phyloP scores from a whole-genome alignment of 176 grass and related monocot genomes.

The Aegilops sharonensis region DNA sequence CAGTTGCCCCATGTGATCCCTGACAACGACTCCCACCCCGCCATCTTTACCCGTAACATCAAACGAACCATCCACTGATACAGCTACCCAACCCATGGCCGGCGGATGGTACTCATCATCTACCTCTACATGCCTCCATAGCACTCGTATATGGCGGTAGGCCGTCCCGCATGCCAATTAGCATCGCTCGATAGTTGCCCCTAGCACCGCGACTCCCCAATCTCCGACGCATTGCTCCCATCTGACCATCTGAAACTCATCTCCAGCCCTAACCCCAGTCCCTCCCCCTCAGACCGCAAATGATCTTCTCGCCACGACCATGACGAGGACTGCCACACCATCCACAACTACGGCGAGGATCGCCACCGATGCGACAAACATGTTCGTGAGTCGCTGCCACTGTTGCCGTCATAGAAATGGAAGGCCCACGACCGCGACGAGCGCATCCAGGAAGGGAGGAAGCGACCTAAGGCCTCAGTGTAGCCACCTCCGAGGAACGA shows the following conservation, averaged over 20 bases:
- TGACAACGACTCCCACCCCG: too few relatives aligned
- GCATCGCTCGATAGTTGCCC: background rate
- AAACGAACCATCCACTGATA: too few relatives aligned
- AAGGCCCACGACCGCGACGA: conserved; percentile 37
- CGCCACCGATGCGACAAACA: background rate
- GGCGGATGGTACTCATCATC: too few relatives aligned
- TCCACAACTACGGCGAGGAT: conserved; percentile 41
- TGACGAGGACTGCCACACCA: conserved; percentile 17
- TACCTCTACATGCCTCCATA: too few relatives aligned
- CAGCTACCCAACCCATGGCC: too few relatives aligned
- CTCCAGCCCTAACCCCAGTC: conserved; percentile 33
- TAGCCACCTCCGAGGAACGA: conserved; percentile 39
- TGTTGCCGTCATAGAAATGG: conserved; percentile 20
- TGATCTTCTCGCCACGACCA: conserved; percentile 32
- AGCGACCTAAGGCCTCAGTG: conserved; percentile 44
- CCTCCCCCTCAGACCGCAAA: background rate
- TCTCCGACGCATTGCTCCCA: background rate
- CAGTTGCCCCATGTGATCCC: too few relatives aligned
- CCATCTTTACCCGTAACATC: too few relatives aligned
- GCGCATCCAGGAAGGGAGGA: conserved; percentile 25
- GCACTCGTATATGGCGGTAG: too few relatives aligned
- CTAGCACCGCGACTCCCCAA: background rate
- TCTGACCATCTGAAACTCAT: background rate
- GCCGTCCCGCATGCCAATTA: too few relatives aligned
- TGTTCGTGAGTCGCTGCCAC: background rate